Base-by-base conservation (phyloP, 1,284 basidiomycete genomes). In the Termitomyces sp. region DNA sequence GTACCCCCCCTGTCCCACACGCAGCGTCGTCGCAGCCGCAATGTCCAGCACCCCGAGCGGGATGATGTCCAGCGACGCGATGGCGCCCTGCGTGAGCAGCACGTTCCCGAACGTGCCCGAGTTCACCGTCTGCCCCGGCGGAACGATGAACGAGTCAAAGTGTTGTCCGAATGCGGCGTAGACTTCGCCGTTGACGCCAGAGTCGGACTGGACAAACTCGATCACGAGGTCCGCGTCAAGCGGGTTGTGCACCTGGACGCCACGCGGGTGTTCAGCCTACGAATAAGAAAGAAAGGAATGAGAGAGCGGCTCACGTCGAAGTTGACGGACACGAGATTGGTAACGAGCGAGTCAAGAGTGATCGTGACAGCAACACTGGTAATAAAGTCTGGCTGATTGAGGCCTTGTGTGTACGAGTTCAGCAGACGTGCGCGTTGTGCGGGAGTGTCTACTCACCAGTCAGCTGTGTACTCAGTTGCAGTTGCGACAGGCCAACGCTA, bases 141-240 rank as follows among this genome's bases (percentile, higher is more conserved):
- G 82, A 19, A 87, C 68, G 37, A 80, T 70, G 54, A 84, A 84
- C 57, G 63, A 70, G 24, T 70, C 66, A 64, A 86, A 85, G 1
- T 69, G 41, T 53, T 79, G 75, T 21, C 72, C 70, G 62, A 87
- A 85, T 56, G 76, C 75, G 2, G 85, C 82, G 57, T 75, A 87
- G 1, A 71, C 75, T 38, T 69, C 62, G 4, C 80, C 80, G 37
- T 79, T 64, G 3, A 84, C 67, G 0, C 76, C 71, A 1, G 73
- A 69, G 58, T 86, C 81, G 9, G 75, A 70, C 61, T 86, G 84
- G 0, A 81, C 72, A 54, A 76, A 79, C 45, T 75, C 70, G 55
- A 88, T 71, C 28, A 75, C 67, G 18, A 87, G 69, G 26, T 79
- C 75, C 2, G 79, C 70, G 54, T 76, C 78, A 7, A 86, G 66